Conservation (phyloP, 768 basidiomycete genomes). For the Phylloporus sp. region DNA sequence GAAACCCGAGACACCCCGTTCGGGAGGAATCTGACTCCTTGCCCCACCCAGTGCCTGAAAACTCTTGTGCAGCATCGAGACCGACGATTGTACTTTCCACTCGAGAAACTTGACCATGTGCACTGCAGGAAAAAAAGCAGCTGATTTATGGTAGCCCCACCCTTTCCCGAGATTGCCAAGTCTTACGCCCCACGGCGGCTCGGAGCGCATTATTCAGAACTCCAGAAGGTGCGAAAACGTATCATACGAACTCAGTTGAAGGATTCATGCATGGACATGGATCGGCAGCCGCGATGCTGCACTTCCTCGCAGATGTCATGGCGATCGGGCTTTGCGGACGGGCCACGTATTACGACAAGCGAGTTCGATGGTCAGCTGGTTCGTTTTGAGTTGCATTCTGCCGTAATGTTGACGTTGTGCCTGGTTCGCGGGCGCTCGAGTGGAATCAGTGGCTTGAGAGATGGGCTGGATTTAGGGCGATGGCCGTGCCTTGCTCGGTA, state of each 20-base stretch:
- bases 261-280: background rate
- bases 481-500: constrained; percentile 5
- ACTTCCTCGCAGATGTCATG: background rate
- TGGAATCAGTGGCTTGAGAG: background rate
- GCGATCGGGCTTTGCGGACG: background rate
- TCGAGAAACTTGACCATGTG: too few relatives aligned
- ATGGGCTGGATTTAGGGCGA: constrained; percentile 14
- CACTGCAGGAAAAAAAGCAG: background rate
- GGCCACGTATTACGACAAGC: background rate
- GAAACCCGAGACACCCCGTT: too few relatives aligned
- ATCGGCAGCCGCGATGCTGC: background rate
- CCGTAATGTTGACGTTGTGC: constrained; percentile 17
- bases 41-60: background rate
- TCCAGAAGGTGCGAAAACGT: background rate
- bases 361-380: constrained; percentile 7
- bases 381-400: background rate
- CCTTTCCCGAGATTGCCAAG: background rate
- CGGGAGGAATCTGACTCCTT: too few relatives aligned
- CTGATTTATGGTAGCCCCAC: background rate
- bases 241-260: background rate
- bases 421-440: constrained; percentile 10
- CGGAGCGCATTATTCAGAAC: background rate
- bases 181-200: background rate
- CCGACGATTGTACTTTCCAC: too few relatives aligned
- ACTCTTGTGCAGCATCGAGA: background rate